Base-by-base conservation (phyloP, 129 eudicot species). In the Ambrosia trifida region DNA sequence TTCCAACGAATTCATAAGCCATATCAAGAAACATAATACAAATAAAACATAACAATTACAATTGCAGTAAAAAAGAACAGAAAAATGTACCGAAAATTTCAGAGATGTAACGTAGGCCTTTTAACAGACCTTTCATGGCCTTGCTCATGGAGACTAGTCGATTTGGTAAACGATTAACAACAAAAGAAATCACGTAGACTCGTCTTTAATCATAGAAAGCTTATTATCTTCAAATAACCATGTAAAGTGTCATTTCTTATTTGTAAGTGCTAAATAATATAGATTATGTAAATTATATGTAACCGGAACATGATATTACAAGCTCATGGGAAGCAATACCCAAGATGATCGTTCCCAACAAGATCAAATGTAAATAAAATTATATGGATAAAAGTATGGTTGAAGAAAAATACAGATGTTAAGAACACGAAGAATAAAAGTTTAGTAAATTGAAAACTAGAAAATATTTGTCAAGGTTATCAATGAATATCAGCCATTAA, bases 101-200 rank as follows among this genome's bases (percentile, higher is more conserved):
- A 4, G 84, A 80, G 44, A 80, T 80, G 65, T 82, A 77, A 72
- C 82, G 81, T 24, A 82, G 79, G 82, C 82, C 85, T 82, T 82
- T 82, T 64, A 72, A 51, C 72, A 82, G 72, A 69, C 85, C 85
- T 75, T 82, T 82, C 85, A 82, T 78, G 47, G 78, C 82, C 72
- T 38, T 47, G 70, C 74, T 30, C 49, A 57, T 72, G 13, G 20
- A 4, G 57, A 30, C 66, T 59, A 11, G 5, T 4, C 47, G 30
- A 72, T 24, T 18, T 35, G 24, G 24, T 43, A 43, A 16, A 36
- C 3, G 68, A 12, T 64, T 43, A 54, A 70, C 31, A 45, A 62
- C 32, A 63, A 72, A 64, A 31, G 58, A 70, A 70, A 68, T 43
- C 74, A 68, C 41, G 11, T 46, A 44, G 14, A 68, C 12, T 40